Conservation (phyloP, 495 filamentous ascomycete genomes). For the Extremus antarcticus region DNA sequence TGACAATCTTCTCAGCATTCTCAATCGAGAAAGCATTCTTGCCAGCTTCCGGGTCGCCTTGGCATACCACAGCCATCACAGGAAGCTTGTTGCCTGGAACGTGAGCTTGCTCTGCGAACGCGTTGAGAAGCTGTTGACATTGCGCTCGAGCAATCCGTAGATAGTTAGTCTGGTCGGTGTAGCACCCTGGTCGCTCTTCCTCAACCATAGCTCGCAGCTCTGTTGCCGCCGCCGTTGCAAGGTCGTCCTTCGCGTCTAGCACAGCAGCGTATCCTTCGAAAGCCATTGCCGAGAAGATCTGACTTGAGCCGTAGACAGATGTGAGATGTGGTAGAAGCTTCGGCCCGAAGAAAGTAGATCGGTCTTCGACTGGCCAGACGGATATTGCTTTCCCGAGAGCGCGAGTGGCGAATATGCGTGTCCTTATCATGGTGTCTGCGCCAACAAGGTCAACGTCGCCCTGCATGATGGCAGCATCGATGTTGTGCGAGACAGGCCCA, state of each 20-base stretch:
- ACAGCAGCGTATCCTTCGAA: slow-evolving; percentile 72
- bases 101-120: slow-evolving; percentile 79
- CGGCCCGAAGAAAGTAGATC: slow-evolving; percentile 41
- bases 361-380: slow-evolving; percentile 39
- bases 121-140: slow-evolving; percentile 76
- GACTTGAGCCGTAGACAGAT: slow-evolving; percentile 69
- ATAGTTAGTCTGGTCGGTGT: slow-evolving; percentile 79
- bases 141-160: slow-evolving; percentile 80
- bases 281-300: slow-evolving; percentile 71
- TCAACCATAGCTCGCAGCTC: slow-evolving; percentile 65
- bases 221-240: slow-evolving; percentile 32
- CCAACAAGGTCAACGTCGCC: slow-evolving; percentile 93
- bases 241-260: slow-evolving; percentile 36
- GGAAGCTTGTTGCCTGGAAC: slow-evolving; percentile 63
- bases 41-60: slow-evolving; percentile 82
- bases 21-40: slow-evolving; percentile 80
- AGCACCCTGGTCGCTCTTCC: slow-evolving; percentile 64
- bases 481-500: slow-evolving; percentile 60
- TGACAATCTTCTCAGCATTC: slow-evolving; percentile 76
- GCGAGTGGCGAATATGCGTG: slow-evolving; percentile 71
- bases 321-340: slow-evolving; percentile 51
- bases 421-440: slow-evolving; percentile 73
- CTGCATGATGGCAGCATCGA: slow-evolving; percentile 95
- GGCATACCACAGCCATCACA: slow-evolving; percentile 72
- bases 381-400: slow-evolving; percentile 72